Evolutionary conservation across 495 filamentous ascomycete genomes (phyloP).

Genomic region (Penicillium pancosmium): DNA sequence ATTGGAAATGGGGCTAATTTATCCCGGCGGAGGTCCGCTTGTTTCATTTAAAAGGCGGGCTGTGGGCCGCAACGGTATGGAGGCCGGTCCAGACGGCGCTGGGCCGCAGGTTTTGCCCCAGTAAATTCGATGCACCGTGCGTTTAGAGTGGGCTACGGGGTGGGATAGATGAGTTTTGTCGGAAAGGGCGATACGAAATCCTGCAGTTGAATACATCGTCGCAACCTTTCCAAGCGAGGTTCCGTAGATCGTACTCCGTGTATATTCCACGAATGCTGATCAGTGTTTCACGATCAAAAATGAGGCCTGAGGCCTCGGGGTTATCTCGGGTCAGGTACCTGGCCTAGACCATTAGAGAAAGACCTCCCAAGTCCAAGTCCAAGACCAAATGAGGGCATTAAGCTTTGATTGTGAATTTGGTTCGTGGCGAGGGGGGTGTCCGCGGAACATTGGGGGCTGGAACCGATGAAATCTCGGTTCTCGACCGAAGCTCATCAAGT

Average conservation of each 20-base stretch:
- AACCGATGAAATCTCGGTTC: conserved; percentile 10
- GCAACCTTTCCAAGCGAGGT: too few species aligned
- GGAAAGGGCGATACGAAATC: neutral
- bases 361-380: neutral
- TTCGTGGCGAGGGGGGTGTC: conserved; percentile 8
- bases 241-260: neutral
- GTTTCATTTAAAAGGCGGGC: conserved; percentile 25
- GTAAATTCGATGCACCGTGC: conserved; percentile 5
- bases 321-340: neutral
- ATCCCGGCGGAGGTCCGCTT: conserved; percentile 17
- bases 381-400: neutral
- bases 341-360: neutral
- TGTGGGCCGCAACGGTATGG: conserved; percentile 13
- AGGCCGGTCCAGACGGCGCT: conserved; percentile 6
- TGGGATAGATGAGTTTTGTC: conserved; percentile 1
- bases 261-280: conserved; percentile 6
- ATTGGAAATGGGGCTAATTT: conserved; percentile 10
- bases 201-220: neutral
- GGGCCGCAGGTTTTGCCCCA: neutral
- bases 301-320: neutral
- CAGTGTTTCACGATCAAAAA: conserved; percentile 9
- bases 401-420: conserved; percentile 1
- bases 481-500: neutral
- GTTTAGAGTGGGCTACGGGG: conserved; percentile 5
- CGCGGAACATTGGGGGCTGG: conserved; percentile 4